Percentiles rank a stretch among this genome's conserved stretches.
These are phyloP conservation scores for Pulveroboletus ravenelii DNA, from an alignment of 768 basidiomycete species.

Conservation along the genomic window DNA sequence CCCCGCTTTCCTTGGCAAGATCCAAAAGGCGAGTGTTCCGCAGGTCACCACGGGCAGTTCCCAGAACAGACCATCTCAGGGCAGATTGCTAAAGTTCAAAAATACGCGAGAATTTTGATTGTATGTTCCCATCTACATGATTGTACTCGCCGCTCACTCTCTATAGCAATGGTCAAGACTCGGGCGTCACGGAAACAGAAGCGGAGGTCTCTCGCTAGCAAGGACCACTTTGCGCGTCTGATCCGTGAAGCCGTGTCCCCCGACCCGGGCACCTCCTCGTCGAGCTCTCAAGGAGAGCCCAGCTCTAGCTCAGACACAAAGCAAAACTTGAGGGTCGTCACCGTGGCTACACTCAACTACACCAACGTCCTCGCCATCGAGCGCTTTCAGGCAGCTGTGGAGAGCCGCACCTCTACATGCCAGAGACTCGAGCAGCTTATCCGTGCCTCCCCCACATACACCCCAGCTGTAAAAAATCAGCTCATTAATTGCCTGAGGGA, in stretches of 20 bases:
- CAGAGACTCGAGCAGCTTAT: conserved; percentile 28
- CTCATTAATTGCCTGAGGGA: conserved; percentile 21
- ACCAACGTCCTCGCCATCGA: conserved; percentile 25
- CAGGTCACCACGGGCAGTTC: not conserved
- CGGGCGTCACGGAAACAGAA: conserved; percentile 22
- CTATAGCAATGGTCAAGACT: conserved; percentile 11
- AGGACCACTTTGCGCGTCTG: conserved; percentile 21
- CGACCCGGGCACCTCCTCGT: not conserved
- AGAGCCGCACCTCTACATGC: conserved; percentile 23
- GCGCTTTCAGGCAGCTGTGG: conserved; percentile 26
- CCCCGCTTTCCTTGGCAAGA: not conserved
- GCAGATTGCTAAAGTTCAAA: not conserved
- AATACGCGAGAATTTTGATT: not conserved
- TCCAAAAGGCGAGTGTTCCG: conserved; percentile 1
- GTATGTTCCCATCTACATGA: conserved; percentile 1
- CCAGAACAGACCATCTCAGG: too few relatives aligned
- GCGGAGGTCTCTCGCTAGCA: conserved; percentile 21
- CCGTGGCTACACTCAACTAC: conserved; percentile 16
- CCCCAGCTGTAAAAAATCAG: conserved; percentile 15
- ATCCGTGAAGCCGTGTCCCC: conserved; percentile 16
- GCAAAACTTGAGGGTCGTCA: not conserved
- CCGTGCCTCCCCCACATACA: conserved; percentile 17
- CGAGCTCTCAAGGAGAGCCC: conserved; percentile 2
- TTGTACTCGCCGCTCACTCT: not conserved
- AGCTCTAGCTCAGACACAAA: conserved; percentile 2